These are phyloP conservation scores for Cynara cardunculus DNA, from an alignment of 129 eudicot genomes.

Conservation along the genomic window DNA sequence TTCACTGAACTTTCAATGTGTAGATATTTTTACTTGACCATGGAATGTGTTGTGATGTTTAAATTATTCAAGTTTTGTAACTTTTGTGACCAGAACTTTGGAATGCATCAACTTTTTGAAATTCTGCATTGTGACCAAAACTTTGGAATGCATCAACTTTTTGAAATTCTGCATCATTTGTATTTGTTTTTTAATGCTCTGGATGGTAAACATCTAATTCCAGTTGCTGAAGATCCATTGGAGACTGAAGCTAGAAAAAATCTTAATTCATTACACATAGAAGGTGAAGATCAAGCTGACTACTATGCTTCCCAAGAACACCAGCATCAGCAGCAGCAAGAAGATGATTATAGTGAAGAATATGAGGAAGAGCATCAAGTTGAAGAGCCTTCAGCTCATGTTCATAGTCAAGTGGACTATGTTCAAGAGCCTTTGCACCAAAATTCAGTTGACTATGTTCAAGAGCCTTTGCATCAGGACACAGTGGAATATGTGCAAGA, in stretches of 20 bases:
- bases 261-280: conserved; percentile 48
- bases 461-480: conserved; percentile 11
- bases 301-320: conserved; percentile 53
- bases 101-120: background rate
- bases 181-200: background rate
- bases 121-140: background rate
- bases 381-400: conserved; percentile 37
- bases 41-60: background rate
- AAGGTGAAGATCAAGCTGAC: conserved; percentile 44
- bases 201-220: background rate
- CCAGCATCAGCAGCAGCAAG: conserved; percentile 30
- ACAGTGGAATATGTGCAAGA: conserved; percentile 7
- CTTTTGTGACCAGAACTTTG: too few relatives aligned
- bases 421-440: conserved; percentile 26
- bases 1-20: background rate
- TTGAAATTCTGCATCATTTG: background rate
- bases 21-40: too few relatives aligned
- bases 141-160: background rate
- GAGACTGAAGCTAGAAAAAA: conserved; percentile 67
- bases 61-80: background rate
- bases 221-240: conserved; percentile 56
- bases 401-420: conserved; percentile 21
- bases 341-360: conserved; percentile 35
- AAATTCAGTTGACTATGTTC: conserved; percentile 8
- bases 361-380: conserved; percentile 47